Conservation (phyloP, 2,329 filamentous ascomycete species). For the Epichloe sibirici region DNA sequence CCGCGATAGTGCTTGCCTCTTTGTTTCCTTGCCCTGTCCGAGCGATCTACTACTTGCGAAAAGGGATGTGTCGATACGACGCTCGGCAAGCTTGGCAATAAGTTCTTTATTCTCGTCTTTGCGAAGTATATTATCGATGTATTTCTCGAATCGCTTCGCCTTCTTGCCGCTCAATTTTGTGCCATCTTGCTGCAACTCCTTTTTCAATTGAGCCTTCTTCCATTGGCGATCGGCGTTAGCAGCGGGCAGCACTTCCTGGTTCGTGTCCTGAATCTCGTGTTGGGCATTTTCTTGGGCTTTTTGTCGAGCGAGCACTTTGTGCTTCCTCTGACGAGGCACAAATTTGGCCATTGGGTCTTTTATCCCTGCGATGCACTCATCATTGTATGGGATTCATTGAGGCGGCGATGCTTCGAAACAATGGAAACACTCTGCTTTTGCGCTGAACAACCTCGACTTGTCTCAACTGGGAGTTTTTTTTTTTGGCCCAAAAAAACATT, state of each 20-base stretch:
- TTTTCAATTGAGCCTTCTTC: slow-evolving; percentile 42
- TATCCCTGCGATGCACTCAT: not conserved
- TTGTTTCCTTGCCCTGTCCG: slow-evolving; percentile 60
- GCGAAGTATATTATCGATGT: slow-evolving; percentile 77
- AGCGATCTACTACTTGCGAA: slow-evolving; percentile 68
- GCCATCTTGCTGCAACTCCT: slow-evolving; percentile 38
- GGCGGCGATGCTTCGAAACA: slow-evolving; percentile 13
- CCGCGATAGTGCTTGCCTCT: slow-evolving; percentile 53
- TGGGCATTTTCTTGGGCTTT: slow-evolving; percentile 32
- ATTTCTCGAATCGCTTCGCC: slow-evolving; percentile 54
- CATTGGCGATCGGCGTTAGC: slow-evolving; percentile 40
- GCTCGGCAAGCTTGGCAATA: slow-evolving; percentile 67
- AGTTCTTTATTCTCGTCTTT: slow-evolving; percentile 86
- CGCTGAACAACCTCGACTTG: not conserved
- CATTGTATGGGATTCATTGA: not conserved
- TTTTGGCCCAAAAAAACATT: slow-evolving; percentile 15
- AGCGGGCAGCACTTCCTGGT: slow-evolving; percentile 23
- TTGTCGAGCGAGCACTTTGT: slow-evolving; percentile 54
- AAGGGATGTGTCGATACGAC: slow-evolving; percentile 70
- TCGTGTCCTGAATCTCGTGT: slow-evolving; percentile 26
- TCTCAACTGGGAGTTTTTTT: not conserved
- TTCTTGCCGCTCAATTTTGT: slow-evolving; percentile 51
- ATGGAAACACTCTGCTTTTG: not conserved
- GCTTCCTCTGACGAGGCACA: slow-evolving; percentile 53
- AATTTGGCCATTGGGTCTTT: slow-evolving; percentile 38